Base-by-base conservation (phyloP, 2,329 filamentous ascomycete species). In the Venturia nashicola region DNA sequence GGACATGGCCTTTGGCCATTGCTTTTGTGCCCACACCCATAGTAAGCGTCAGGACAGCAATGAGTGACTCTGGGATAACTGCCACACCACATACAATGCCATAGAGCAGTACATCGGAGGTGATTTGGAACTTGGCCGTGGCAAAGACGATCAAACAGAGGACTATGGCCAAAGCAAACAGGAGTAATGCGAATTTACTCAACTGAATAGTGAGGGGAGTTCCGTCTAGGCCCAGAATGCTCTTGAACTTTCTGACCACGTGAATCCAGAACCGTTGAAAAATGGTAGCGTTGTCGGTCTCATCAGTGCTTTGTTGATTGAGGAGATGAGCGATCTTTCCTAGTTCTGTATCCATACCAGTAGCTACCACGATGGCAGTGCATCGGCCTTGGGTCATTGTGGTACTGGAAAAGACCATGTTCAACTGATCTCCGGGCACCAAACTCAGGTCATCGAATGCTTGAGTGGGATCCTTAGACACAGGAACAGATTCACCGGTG, bases 161-260 rank as follows among this genome's bases (percentile, higher is more conserved):
- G 34, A 89, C 69, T 14, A 90, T 82, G 2, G 87, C 91, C 61
- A 91, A 82, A 59, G 81, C 85, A 71, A 96, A 95, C 2, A 96
- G 83, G 3, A 90, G 72, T 54, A 94, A 85, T 36, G 91, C 91
- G 70, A 96, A 87, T 75, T 92, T 91, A 76, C 88, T 90, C 61
- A 96, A 81, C 71, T 90, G 93, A 68, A 88, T 86, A 76, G 95
- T 90, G 57, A 96, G 79, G 0, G 91, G 91, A 1, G 91, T 96
- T 61, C 91, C 91, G 63, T 83, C 86, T 65, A 89, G 80, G 61
- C 87, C 86, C 9, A 89, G 77, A 70, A 90, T 77, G 18, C 74
- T 74, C 70, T 78, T 80, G 59, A 76, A 68, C 65, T 68, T 40
- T 18, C 14, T 11, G 12, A 42, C 27, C n/a, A 43, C 16, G 2